Percentiles rank a stretch among this genome's conserved stretches.
Evolutionary conservation across 208 protist genomes (phyloP).

Genomic region (Leishmania martiniquensis): DNA sequence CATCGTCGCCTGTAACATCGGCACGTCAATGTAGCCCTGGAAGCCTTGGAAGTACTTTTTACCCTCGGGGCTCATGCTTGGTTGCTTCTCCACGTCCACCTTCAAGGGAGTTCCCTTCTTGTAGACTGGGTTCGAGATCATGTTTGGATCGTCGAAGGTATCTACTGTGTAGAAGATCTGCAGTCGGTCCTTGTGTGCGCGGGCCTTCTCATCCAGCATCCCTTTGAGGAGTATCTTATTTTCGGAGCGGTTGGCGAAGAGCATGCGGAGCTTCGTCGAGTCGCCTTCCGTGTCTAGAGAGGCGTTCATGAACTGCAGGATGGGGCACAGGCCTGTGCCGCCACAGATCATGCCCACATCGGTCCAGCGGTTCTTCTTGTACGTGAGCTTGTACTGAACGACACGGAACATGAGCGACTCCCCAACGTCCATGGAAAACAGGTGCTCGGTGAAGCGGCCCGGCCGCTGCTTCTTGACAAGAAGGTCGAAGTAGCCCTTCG

Average conservation of each 20-base stretch:
- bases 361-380: constrained; percentile 78
- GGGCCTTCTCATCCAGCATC: constrained; percentile 79
- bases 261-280: constrained; percentile 79
- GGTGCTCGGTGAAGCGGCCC: constrained; percentile 85
- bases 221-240: constrained; percentile 93
- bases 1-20: constrained; percentile 81
- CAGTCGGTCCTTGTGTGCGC: constrained; percentile 69
- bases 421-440: constrained; percentile 85
- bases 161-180: constrained; percentile 92
- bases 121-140: constrained; percentile 47
- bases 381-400: constrained; percentile 83
- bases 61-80: constrained; percentile 40
- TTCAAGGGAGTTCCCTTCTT: constrained; percentile 32
- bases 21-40: constrained; percentile 72
- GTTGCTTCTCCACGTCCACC: constrained; percentile 45
- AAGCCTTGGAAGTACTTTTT: constrained; percentile 80
- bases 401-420: constrained; percentile 81
- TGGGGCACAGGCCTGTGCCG: constrained; percentile 93
- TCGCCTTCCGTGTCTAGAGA: constrained; percentile 82
- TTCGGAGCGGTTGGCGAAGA: constrained; percentile 93
- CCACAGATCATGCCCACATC: constrained; percentile 91
- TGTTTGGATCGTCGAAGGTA: constrained; percentile 56
- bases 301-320: constrained; percentile 91
- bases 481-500: constrained; percentile 90
- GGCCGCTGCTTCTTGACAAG: constrained; percentile 85